Conservation (phyloP, 179 eudicot species). For the Silene vulgaris region DNA sequence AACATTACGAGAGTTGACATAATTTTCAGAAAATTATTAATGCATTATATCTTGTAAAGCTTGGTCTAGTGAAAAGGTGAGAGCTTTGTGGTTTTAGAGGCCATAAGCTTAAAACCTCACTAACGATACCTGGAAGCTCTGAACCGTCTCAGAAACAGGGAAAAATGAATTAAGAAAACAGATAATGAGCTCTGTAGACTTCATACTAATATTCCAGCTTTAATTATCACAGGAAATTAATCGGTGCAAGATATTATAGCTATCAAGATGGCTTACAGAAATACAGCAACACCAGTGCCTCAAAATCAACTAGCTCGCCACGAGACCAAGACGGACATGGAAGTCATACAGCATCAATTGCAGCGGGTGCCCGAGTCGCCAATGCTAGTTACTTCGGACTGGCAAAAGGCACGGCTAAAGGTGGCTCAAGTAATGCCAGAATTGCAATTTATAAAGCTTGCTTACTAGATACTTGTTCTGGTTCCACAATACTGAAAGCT, state of each 20-base stretch:
- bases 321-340: conserved; percentile 80
- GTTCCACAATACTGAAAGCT: conserved; percentile 70
- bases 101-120: background rate
- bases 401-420: conserved; percentile 70
- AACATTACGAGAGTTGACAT: background rate
- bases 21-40: background rate
- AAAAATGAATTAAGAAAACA: background rate
- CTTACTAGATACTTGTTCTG: conserved; percentile 38
- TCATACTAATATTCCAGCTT: background rate
- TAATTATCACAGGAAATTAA: conserved; percentile 52
- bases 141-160: background rate
- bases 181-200: background rate
- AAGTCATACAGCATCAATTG: conserved; percentile 83
- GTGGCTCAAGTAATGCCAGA: conserved; percentile 79
- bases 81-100: background rate
- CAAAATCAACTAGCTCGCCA: conserved; percentile 42
- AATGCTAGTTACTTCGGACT: conserved; percentile 72
- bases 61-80: background rate
- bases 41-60: background rate
- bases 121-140: background rate
- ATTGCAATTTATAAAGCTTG: conserved; percentile 56
- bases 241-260: conserved; percentile 73
- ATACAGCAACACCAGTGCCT: conserved; percentile 26
- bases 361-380: conserved; percentile 65
- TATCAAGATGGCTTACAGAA: conserved; percentile 45